These are phyloP conservation scores for Panicum virgatum DNA, from an alignment of 202 grass and related monocot genomes.

Conservation along the genomic window DNA sequence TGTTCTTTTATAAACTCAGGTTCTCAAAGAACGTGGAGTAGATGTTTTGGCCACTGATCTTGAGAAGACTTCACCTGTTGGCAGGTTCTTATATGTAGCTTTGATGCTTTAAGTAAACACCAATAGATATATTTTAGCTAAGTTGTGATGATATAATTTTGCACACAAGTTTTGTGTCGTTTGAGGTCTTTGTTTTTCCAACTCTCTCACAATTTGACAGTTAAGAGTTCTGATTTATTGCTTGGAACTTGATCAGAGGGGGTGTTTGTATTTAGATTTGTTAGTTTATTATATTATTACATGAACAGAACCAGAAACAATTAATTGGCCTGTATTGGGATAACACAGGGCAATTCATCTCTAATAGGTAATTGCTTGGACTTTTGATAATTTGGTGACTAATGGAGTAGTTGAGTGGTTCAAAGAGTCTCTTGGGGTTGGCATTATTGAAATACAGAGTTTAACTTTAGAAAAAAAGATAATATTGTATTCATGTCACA, in stretches of 20 bases:
- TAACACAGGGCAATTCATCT: neutral
- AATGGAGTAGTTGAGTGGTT: constrained; percentile 1
- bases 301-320: neutral
- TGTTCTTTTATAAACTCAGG: constrained; percentile 55
- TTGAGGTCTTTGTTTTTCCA: neutral
- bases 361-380: neutral
- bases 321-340: neutral
- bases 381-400: neutral
- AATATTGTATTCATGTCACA: neutral
- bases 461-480: neutral
- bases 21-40: constrained; percentile 91
- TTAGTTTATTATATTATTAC: neutral
- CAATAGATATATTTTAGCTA: neutral
- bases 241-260: neutral
- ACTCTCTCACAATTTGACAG: neutral
- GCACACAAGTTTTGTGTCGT: neutral
- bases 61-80: constrained; percentile 62
- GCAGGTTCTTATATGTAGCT: constrained; percentile 55
- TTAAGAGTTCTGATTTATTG: neutral
- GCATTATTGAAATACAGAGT: neutral
- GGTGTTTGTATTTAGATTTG: neutral
- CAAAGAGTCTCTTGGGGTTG: neutral
- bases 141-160: neutral
- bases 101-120: neutral
- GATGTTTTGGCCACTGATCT: constrained; percentile 61